A percentile compares a stretch with the other conserved stretches of the same genome.
These are phyloP conservation scores for Gastrolobium villosum DNA, from an alignment of 306 rosid genomes.

Conservation along the genomic window DNA sequence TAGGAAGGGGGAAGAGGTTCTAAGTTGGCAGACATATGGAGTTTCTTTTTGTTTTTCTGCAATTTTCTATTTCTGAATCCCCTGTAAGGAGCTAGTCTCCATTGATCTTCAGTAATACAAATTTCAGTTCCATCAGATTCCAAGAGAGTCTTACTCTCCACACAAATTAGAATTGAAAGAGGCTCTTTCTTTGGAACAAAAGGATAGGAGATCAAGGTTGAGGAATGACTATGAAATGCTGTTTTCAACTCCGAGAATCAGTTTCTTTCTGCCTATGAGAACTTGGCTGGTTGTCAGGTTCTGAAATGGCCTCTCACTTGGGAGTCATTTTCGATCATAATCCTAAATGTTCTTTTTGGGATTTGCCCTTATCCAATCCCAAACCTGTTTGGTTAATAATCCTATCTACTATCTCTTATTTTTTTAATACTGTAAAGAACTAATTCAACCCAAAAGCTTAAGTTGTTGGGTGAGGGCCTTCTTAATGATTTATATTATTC, in stretches of 20 bases:
- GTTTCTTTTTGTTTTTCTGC: too few relatives aligned
- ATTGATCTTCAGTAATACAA: too few relatives aligned
- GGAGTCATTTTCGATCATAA: not conserved
- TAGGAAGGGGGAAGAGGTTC: too few relatives aligned
- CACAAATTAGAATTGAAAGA: not conserved
- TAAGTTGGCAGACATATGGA: too few relatives aligned
- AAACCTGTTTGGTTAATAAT: not conserved
- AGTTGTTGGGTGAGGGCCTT: too few relatives aligned
- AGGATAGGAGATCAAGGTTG: not conserved
- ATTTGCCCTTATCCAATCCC: not conserved
- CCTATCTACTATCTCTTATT: not conserved
- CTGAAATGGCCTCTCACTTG: not conserved
- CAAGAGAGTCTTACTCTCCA: not conserved
- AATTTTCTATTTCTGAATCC: too few relatives aligned
- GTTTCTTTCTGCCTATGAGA: not conserved
- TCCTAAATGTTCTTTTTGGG: not conserved
- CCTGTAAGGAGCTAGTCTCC: too few relatives aligned
- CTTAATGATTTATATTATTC: too few relatives aligned
- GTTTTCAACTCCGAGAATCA: not conserved
- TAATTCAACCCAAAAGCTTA: too few relatives aligned
- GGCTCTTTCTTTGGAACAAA: not conserved
- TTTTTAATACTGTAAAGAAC: too few relatives aligned
- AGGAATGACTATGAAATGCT: conserved; percentile 1
- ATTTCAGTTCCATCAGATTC: not conserved
- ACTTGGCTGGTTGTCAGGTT: not conserved